Conservation (phyloP, 148 eudicot species). For the Rhododendron ferrugineum region DNA sequence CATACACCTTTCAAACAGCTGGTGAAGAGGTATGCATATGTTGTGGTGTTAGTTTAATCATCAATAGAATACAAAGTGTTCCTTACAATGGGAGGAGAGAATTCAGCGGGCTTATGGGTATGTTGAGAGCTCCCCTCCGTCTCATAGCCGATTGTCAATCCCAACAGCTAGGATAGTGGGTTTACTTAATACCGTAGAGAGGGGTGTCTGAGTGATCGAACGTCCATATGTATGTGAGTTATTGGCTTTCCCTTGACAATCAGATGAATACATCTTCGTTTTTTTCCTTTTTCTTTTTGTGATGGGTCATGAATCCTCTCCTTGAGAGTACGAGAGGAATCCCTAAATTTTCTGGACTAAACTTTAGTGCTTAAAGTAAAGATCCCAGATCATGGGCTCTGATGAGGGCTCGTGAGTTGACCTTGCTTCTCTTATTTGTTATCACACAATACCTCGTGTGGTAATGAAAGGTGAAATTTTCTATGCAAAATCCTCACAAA, state of each 20-base stretch:
- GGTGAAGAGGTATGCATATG: constrained; percentile 39
- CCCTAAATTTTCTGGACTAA: neutral
- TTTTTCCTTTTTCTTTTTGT: neutral
- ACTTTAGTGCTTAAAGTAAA: neutral
- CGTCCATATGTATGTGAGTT: neutral
- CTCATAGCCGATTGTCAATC: neutral
- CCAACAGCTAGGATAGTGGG: neutral
- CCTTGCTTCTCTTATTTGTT: neutral
- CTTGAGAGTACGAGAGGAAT: neutral
- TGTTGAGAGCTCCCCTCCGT: neutral
- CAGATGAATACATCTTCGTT: neutral
- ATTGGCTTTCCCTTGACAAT: constrained; percentile 1
- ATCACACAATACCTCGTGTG: neutral
- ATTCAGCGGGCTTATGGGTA: neutral
- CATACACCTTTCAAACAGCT: constrained; percentile 81
- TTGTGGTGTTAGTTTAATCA: neutral
- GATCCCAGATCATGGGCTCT: neutral
- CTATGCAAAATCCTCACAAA: neutral
- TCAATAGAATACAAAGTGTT: neutral
- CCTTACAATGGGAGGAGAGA: neutral
- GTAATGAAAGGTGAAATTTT: neutral
- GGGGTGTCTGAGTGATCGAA: neutral
- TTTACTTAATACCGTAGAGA: neutral
- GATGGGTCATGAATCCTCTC: constrained; percentile 5
- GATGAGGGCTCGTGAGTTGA: neutral